These are phyloP conservation scores for Daldinia grandis DNA, from an alignment of 495 filamentous ascomycete species.

Conservation along the genomic window DNA sequence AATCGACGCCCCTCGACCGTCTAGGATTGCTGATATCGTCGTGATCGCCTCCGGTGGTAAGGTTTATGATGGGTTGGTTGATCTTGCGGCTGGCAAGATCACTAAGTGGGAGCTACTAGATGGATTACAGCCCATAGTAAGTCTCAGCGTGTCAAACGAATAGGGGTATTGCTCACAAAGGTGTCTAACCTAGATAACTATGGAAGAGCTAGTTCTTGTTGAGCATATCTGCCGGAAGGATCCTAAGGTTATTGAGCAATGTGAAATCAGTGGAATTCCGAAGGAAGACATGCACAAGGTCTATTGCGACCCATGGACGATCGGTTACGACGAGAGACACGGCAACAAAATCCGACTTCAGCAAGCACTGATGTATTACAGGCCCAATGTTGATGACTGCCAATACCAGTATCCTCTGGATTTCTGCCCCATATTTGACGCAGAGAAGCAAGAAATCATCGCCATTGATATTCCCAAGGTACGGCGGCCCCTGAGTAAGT, in stretches of 20 bases:
- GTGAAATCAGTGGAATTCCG: conserved; percentile 84
- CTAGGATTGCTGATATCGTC: conserved; percentile 82
- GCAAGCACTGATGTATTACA: conserved; percentile 96
- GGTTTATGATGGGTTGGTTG: conserved; percentile 86
- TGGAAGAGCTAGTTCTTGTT: conserved; percentile 93
- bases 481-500: conserved; percentile 78
- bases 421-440: conserved; percentile 92
- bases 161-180: conserved; percentile 24
- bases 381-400: conserved; percentile 83
- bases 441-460: conserved; percentile 82
- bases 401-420: conserved; percentile 94
- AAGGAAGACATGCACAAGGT: conserved; percentile 90
- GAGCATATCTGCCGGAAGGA: conserved; percentile 82
- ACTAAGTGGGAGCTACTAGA: conserved; percentile 78
- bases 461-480: conserved; percentile 89
- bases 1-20: conserved; percentile 67
- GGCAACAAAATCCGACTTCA: conserved; percentile 83
- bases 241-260: conserved; percentile 92
- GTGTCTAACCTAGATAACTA: conserved; percentile 78
- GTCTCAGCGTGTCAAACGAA: conserved; percentile 23
- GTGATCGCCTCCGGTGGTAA: conserved; percentile 82
- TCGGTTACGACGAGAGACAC: conserved; percentile 93
- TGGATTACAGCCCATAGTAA: conserved; percentile 83
- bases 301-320: conserved; percentile 92
- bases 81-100: conserved; percentile 75